Evolutionary conservation across 441 rosid genomes (phyloP), one percentile per base, ranked within the genome.

Genomic region (Viola pubescens): DNA sequence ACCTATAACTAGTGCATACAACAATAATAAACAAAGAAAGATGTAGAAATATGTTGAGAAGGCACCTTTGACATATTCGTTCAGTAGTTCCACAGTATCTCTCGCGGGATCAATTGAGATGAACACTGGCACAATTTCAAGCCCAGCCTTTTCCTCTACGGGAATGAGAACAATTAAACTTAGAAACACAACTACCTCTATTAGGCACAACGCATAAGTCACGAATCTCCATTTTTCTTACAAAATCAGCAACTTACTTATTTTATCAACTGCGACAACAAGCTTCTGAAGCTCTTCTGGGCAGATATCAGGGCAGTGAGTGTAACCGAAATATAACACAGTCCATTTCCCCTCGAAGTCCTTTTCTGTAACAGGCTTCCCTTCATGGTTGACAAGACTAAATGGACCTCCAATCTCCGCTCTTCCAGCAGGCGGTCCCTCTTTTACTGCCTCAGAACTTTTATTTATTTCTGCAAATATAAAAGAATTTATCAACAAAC

Each of bases 301-400:
- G 71, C 97, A 92, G 61, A 92, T 92, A 73, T 92, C 98, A 12
- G 98, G 97, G 78, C 98, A 92, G 71, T 87, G 97, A 70, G 97
- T 89, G 77, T 89, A 92, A 54, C 97, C 98, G 79, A 92, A 92
- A 78, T 92, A 92, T 53, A 92, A 65, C 50, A 89, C 39, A 37
- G 81, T 82, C 97, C 98, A 92, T 55, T 83, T 87, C 62, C 98
- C 98, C 75, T 74, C 11, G 60, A 89, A 83, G 76, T 86, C 82
- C 69, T 84, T 82, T 68, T 89, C 98, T 6, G 91, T 83, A 48
- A 84, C 83, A 48, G 62, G 72, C 79, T 83, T 89, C 14, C 96
- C 97, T 3, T 92, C 88, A 60, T 89, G 90, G 68, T 91, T 78
- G 65, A 84, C 68, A 56, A 92, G 95, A 72, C 73, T 83, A 68